These are phyloP conservation scores for Echria macrotheca DNA, from an alignment of 495 filamentous ascomycete species.

Conservation along the genomic window DNA sequence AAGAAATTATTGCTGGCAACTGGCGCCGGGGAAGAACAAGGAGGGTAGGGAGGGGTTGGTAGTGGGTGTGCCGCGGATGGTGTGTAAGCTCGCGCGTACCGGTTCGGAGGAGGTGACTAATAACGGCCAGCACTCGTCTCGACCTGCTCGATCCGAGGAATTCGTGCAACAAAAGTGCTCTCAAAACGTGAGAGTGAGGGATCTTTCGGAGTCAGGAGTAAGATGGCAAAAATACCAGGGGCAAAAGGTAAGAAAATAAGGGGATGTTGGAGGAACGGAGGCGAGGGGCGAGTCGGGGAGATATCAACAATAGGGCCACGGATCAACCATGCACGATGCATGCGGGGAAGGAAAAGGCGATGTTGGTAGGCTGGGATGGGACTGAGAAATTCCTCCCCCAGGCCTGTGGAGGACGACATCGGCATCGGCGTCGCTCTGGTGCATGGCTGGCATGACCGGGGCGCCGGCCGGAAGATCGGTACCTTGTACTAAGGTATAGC, in stretches of 20 bases:
- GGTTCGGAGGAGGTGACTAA: conserved; percentile 9
- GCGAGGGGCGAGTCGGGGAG: conserved; percentile 12
- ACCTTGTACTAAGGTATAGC: neutral
- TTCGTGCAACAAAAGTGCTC: no score
- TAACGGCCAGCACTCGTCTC: conserved; percentile 16
- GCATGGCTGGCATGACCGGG: no score
- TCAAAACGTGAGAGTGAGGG: no score
- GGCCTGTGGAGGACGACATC: conserved; percentile 5
- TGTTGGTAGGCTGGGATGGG: conserved; percentile 8
- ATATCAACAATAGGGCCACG: conserved; percentile 16
- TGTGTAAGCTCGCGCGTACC: conserved; percentile 18
- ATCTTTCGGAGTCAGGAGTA: no score
- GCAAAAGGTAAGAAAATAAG: conserved; percentile 9
- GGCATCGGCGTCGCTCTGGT: conserved; percentile 14
- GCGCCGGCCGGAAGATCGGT: conserved; percentile 1
- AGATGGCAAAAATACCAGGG: no score
- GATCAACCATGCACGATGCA: conserved; percentile 10
- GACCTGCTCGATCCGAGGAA: neutral
- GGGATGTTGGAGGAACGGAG: conserved; percentile 8
- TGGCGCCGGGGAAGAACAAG: neutral
- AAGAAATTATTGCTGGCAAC: conserved; percentile 16
- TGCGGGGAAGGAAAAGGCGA: conserved; percentile 12
- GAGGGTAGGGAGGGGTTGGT: conserved; percentile 17
- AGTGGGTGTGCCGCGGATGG: conserved; percentile 21
- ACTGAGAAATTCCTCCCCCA: conserved; percentile 1